Base-by-base conservation (phyloP, 441 rosid species). In the Kokia cookei region DNA sequence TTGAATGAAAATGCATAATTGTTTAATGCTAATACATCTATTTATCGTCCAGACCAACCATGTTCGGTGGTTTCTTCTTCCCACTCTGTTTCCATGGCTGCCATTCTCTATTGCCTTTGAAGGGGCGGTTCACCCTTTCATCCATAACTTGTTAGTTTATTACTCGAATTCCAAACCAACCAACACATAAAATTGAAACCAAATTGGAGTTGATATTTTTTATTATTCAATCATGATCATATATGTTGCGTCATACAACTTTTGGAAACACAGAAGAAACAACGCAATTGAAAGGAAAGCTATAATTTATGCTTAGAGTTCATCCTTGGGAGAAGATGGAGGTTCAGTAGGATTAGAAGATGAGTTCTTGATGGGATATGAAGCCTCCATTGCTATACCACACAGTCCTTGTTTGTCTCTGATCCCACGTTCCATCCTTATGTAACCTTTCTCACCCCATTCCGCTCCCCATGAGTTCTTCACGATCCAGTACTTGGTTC, bases 381-480 rank as follows among this genome's bases (percentile, higher is more conserved):
- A 90, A 83, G 99, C 92, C 27, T 82, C 84, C 97, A 93, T 90
- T 8, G 99, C 94, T 47, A 93, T 91, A 5, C 97, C 99, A 14
- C 98, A 94, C 2, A 87, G 85, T 19, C 99, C 99, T 73, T 82
- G 83, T 70, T 77, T 73, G n/a, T 79, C 80, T 0, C 82, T 59
- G 64, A 91, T 65, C 15, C 96, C 91, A 1, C 97, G 88, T 74
- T 87, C 77, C 86, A 94, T 88, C 82, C 97, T 89, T 50, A 90
- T 78, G 78, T 86, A 93, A n/a, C 99, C 97, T 71, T 90, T 86
- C 87, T 94, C 97, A 50, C 99, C 99, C 99, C 97, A 94, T 77
- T 82, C 89, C 0, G 82, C 4, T 51, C 99, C 98, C 98, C 99
- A 94, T 0, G 98, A 94, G 72, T 93, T 94, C 79, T 82, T 88